phyloP scores from a whole-genome alignment of 75 land plant genomes.

The Picea sitchensis region DNA sequence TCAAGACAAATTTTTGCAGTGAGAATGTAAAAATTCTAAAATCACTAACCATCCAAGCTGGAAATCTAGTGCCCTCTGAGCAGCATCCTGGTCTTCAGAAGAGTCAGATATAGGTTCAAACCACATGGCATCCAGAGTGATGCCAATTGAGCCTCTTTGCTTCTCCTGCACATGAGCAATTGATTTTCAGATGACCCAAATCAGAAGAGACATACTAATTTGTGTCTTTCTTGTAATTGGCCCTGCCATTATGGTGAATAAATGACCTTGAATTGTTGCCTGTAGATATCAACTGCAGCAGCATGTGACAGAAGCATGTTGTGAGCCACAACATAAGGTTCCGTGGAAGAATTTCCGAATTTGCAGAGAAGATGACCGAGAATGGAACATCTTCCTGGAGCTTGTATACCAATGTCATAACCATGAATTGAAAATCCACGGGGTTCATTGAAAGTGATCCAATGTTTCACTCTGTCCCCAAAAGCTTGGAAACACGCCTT shows the following conservation, averaged over 20 bases:
- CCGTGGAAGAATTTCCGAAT: slow-evolving; percentile 53
- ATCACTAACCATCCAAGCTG: slow-evolving; percentile 63
- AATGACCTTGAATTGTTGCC: slow-evolving; percentile 49
- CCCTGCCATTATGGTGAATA: neutral
- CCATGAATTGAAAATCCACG: slow-evolving; percentile 51
- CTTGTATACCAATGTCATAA: slow-evolving; percentile 59
- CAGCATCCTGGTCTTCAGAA: slow-evolving; percentile 61
- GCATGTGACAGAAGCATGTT: slow-evolving; percentile 68
- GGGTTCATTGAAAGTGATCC: slow-evolving; percentile 91
- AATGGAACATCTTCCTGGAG: slow-evolving; percentile 72
- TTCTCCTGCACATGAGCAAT: slow-evolving; percentile 22
- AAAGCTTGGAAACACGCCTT: slow-evolving; percentile 49
- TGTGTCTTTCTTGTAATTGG: too few species aligned
- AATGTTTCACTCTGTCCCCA: slow-evolving; percentile 71
- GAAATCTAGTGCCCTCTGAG: slow-evolving; percentile 70
- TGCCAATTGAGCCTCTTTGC: slow-evolving; percentile 69
- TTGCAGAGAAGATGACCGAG: slow-evolving; percentile 40
- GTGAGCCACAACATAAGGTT: slow-evolving; percentile 75
- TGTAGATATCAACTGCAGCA: slow-evolving; percentile 43
- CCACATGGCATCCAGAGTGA: slow-evolving; percentile 72
- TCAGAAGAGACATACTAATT: too few species aligned
- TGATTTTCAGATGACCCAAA: neutral
- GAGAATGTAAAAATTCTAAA: neutral
- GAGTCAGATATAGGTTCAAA: slow-evolving; percentile 58
- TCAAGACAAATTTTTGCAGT: neutral